phyloP scores from a whole-genome alignment of 73 alveolate species.

The Paramecium sexaurelia region DNA sequence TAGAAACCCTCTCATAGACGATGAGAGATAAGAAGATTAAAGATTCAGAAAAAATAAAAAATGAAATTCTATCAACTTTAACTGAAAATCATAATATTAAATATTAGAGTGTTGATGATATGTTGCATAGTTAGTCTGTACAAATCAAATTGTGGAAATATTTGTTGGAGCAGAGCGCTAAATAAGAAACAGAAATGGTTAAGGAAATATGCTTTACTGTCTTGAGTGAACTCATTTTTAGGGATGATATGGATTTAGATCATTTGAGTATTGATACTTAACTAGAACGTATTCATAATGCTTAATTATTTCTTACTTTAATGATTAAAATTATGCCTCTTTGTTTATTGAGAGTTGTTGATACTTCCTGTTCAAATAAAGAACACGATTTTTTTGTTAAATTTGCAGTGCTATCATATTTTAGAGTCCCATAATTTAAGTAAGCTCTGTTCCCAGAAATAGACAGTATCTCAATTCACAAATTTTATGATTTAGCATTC shows the following conservation, averaged over 20 bases:
- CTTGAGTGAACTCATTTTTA: not conserved
- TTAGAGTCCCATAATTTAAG: conserved; percentile 18
- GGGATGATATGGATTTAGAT: conserved; percentile 58
- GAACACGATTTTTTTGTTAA: conserved; percentile 48
- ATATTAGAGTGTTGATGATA: conserved; percentile 10
- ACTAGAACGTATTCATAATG: conserved; percentile 14
- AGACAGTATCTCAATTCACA: not conserved
- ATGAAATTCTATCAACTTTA: not conserved
- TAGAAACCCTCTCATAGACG: not conserved
- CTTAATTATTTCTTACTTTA: not conserved
- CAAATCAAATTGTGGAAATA: conserved; percentile 14
- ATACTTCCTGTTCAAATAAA: conserved; percentile 12
- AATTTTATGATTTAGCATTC: not conserved
- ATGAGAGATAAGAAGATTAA: conserved; percentile 13
- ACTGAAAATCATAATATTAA: not conserved
- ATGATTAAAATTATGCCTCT: conserved; percentile 22
- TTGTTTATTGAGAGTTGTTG: conserved; percentile 2
- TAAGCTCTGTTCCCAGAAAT: not conserved
- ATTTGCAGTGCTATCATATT: conserved; percentile 4
- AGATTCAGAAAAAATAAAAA: conserved; percentile 11
- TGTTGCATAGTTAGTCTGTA: conserved; percentile 2
- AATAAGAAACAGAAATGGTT: not conserved
- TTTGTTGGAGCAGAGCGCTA: not conserved
- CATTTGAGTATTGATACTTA: conserved; percentile 17
- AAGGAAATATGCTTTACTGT: conserved; percentile 7